These are phyloP conservation scores for Russula olivacea DNA, from an alignment of 768 basidiomycete genomes.

Conservation along the genomic window DNA sequence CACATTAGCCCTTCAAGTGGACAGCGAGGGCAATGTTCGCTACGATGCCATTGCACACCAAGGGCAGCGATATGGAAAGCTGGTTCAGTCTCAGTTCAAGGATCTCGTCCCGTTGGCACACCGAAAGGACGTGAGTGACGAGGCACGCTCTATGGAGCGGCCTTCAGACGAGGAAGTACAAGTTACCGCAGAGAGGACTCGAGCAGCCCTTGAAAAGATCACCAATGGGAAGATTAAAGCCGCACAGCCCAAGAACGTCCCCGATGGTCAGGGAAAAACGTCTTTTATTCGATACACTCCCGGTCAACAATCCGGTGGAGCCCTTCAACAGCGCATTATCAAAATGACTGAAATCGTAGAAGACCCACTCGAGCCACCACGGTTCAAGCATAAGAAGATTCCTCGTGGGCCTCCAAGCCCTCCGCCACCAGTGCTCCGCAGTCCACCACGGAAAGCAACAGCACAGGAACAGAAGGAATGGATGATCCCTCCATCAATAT, in stretches of 20 bases:
- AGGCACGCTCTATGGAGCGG: constrained; percentile 73
- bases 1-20: constrained; percentile 94
- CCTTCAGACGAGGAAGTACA: constrained; percentile 92
- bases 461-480: constrained; percentile 98
- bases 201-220: constrained; percentile 86
- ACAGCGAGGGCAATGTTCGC: constrained; percentile 91
- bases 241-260: constrained; percentile 93
- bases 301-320: constrained; percentile 73
- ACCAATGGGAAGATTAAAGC: constrained; percentile 97
- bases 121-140: constrained; percentile 80
- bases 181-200: constrained; percentile 85
- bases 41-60: constrained; percentile 97
- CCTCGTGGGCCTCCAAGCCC: constrained; percentile 95
- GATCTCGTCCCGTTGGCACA: constrained; percentile 91
- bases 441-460: constrained; percentile 93
- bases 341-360: constrained; percentile 99
- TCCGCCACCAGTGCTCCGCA: constrained; percentile 90
- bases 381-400: constrained; percentile 99
- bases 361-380: constrained; percentile 93
- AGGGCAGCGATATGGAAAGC: constrained; percentile 81
- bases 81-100: constrained; percentile 93
- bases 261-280: constrained; percentile 76
- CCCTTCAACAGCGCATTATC: constrained; percentile 90
- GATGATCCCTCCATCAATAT: constrained; percentile 99
- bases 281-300: constrained; percentile 96